Evolutionary conservation across 2,329 filamentous ascomycete genomes (phyloP), one percentile per base, ranked within the genome.

Genomic region (Cytospora paraplurivora): DNA sequence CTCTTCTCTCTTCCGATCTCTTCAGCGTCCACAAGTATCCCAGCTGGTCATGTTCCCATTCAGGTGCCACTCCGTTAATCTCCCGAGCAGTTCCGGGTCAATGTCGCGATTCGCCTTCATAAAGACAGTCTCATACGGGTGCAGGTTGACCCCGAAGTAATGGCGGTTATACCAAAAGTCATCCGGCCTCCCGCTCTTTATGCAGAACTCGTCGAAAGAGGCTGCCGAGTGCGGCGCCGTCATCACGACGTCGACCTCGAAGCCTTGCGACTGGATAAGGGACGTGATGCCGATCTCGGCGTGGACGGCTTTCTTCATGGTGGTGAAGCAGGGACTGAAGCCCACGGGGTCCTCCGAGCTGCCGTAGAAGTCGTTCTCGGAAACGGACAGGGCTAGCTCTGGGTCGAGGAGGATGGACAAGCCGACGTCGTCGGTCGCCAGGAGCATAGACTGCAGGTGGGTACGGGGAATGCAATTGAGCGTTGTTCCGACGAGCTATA

Each of bases 71-170:
- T 70, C 66, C 2, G 73, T 75, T 51, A 77, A 58, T n/a, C 68
- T 67, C 2, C 67, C 59, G 33, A 77, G 65, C 35, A 71, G 57
- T 1, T 51, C 37, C 0, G 68, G 68, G 52, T 75, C 74, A 38
- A 75, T 71, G 10, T 71, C 68, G 37, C 71, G 68, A 54, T 75
- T 74, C 5, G 73, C 71, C 68, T 76, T 75, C 62, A 72, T 67
- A 61, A 78, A 78, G 19, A 77, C 59, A 1, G 73, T 74, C 71
- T 77, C 76, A 67, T 76, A 77, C 1, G 76, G 75, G 52, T 77
- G 75, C 8, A 76, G 59, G 57, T 70, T 74, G 59, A 68, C 70
- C 38, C 74, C 75, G 61, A 72, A 70, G 61, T 75, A 73, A 35
- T 62, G 66, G 27, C 67, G 64, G 34, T 70, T 64, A 58, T 65